These are phyloP conservation scores for Solanum gandarillasii DNA, from an alignment of 257 asterid species.

Conservation along the genomic window DNA sequence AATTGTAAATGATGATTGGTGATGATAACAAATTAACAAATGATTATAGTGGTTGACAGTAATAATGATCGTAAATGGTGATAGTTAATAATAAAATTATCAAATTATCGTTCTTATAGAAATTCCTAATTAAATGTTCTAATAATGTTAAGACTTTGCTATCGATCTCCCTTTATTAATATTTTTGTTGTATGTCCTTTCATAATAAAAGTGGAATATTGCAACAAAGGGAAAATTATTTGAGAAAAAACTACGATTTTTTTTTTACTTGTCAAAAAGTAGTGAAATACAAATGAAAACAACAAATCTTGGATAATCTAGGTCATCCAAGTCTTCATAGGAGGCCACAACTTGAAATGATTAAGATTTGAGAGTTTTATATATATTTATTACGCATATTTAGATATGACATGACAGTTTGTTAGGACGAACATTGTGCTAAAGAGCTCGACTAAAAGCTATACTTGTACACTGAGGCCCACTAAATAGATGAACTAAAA, in stretches of 20 bases:
- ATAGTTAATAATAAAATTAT: neutral
- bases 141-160: neutral
- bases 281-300: neutral
- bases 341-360: neutral
- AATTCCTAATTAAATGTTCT: neutral
- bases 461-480: too few species aligned
- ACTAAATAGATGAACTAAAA: too few species aligned
- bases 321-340: neutral
- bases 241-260: neutral
- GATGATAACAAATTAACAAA: neutral
- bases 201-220: neutral
- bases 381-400: too few species aligned
- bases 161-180: neutral
- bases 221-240: neutral
- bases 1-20: neutral
- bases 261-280: neutral
- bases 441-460: too few species aligned
- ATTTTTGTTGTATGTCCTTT: neutral
- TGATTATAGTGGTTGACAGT: neutral
- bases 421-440: too few species aligned
- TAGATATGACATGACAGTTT: too few species aligned
- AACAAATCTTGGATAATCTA: neutral
- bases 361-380: neutral
- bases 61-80: neutral
- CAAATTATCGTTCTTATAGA: too few species aligned